Evolutionary conservation across 305 asterid species (phyloP), one percentile per base, ranked within the genome.

Genomic region (Plantago coronopus): DNA sequence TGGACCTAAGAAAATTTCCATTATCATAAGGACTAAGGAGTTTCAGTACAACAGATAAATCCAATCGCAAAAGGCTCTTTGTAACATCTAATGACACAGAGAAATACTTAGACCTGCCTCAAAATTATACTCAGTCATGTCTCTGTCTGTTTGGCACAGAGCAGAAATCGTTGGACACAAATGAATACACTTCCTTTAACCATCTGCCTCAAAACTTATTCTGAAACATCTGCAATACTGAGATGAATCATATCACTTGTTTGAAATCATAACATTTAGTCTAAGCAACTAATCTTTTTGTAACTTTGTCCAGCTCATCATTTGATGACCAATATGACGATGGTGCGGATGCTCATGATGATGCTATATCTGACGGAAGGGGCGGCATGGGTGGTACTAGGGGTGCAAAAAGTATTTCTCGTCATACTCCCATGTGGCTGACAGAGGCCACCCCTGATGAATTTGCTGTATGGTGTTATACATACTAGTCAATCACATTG

Each of bases 361-460:
- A 83, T 81, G 68, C 81, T 66, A 54, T 72, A 63, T 67, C 87
- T 48, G 85, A 87, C 72, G 87, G 83, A 54, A 69, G 75, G 81
- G 80, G 68, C 56, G 84, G 80, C 61, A 94, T 88, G 61, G 70
- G 62, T 69, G 72, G 79, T 67, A 51, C 68, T 31, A 85, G 81
- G 81, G 88, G 78, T 66, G 75, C 65, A 34, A 85, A 81, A 72
- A 23, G 48, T 27, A 68, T 73, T 65, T 75, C 94, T 73, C 86
- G 74, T 66, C 95, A 82, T 70, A 79, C 79, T 76, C 95, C 95
- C 59, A 56, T 62, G 51, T 94, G 99, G 99, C 86, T 94, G 77
- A 84, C 95, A 54, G 93, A 90, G 68, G 83, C 97, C 71, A 79
- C 91, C 61, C 99, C 99, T 59, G 99, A 90, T 58, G 99, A 94